Evolutionary conservation across 495 filamentous ascomycete species (phyloP).

Genomic region (Neurospora sublineolata): DNA sequence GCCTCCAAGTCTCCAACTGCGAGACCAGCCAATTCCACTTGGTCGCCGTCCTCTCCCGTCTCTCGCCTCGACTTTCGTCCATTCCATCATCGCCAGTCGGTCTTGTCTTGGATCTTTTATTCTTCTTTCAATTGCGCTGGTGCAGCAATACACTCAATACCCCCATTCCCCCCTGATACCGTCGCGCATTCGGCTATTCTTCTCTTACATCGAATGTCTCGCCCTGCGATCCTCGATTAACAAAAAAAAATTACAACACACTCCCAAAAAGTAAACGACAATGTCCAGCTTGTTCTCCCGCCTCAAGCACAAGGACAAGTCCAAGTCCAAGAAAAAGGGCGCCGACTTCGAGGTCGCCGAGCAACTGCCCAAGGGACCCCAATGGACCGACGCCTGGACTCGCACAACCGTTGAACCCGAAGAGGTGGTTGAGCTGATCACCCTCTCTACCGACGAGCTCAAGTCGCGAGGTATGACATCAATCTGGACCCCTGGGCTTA

Average conservation of each 20-base stretch:
- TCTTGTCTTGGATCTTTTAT: background rate
- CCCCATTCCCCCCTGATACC: slow-evolving; percentile 1
- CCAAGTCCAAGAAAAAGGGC: slow-evolving; percentile 48
- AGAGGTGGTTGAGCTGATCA: slow-evolving; percentile 79
- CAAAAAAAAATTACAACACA: slow-evolving; percentile 6
- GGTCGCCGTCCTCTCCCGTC: background rate
- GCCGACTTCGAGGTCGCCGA: slow-evolving; percentile 34
- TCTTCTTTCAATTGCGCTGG: background rate
- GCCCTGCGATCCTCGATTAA: slow-evolving; percentile 7
- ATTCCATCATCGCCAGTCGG: background rate
- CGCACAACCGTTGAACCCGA: slow-evolving; percentile 78
- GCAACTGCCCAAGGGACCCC: slow-evolving; percentile 50
- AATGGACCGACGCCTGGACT: slow-evolving; percentile 83
- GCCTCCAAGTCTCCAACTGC: background rate
- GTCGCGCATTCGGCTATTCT: slow-evolving; percentile 1
- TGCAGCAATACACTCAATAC: background rate
- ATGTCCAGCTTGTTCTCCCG: slow-evolving; percentile 62
- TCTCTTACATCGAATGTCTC: slow-evolving; percentile 10
- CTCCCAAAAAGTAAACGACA: slow-evolving; percentile 12
- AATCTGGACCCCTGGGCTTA: slow-evolving; percentile 10
- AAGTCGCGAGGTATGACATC: slow-evolving; percentile 72
- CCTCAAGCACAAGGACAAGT: slow-evolving; percentile 59
- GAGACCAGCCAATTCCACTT: background rate
- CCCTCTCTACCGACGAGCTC: slow-evolving; percentile 77
- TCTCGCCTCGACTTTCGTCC: background rate